Conservation (phyloP, 371 early-diverging fungal genomes). For the Rhizopus stolonifer region DNA sequence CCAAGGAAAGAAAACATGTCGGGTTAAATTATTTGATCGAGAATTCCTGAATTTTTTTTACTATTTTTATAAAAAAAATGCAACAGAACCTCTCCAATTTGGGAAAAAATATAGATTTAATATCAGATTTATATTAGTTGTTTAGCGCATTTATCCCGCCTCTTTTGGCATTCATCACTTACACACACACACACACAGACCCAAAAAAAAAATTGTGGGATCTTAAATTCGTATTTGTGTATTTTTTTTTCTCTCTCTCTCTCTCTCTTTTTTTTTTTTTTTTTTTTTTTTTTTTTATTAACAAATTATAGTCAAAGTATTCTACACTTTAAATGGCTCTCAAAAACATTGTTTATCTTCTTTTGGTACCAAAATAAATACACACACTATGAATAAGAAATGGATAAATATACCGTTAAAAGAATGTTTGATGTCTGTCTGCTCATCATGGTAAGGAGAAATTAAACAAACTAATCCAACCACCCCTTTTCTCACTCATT, state of each 20-base stretch:
- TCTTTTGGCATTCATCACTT: constrained; percentile 7
- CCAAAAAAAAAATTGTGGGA: too few species aligned
- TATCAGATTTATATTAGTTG: background rate
- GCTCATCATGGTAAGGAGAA: constrained; percentile 35
- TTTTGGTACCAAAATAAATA: constrained; percentile 24
- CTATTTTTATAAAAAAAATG: constrained; percentile 1
- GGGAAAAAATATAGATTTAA: background rate
- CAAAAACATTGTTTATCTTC: constrained; percentile 37
- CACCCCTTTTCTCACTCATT: too few species aligned
- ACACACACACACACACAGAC: background rate
- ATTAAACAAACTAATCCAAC: constrained; percentile 2
- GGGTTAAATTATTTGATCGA: background rate
- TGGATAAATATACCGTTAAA: constrained; percentile 31
- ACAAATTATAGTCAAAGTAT: constrained; percentile 32
- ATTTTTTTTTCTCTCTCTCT: background rate
- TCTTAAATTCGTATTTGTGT: background rate
- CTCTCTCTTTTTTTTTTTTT: background rate
- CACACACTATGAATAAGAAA: constrained; percentile 18
- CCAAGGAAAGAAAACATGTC: background rate
- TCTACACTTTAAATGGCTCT: constrained; percentile 38
- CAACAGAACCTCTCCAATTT: background rate
- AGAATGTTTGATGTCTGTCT: constrained; percentile 30
- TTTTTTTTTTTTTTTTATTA: background rate
- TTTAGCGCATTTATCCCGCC: constrained; percentile 15
- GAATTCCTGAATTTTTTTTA: background rate